Base-by-base conservation (phyloP, 2,329 filamentous ascomycete species). In the Aspergillus oerlinghausenensis region DNA sequence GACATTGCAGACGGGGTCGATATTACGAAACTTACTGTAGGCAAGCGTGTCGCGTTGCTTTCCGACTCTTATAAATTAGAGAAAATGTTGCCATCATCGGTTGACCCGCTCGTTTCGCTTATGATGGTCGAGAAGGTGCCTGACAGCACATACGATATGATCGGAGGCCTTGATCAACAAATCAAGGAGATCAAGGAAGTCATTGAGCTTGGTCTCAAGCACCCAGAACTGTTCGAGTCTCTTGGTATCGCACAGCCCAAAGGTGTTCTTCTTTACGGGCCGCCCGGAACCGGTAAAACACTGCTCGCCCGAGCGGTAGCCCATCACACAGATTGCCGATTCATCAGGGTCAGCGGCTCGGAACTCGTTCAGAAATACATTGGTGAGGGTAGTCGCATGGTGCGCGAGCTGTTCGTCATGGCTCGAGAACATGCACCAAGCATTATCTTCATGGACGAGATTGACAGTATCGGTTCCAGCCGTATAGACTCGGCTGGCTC, bases 121-220 rank as follows among this genome's bases (percentile, higher is more conserved):
- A 99, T 99, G 94, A 99, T 99, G 94, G 94, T 99, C 52, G 94
- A 99, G 75, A 99, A 99, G 83, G 94, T 99, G 17, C 94, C 94
- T 17, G 94, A 99, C 82, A 97, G 92, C 80, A 99, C 94, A 73
- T 99, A 99, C 82, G 94, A 99, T 79, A 99, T 99, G 94, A 99
- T 99, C 75, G 94, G 94, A 78, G 94, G 94, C 65, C 81, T 99
- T 60, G 94, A 99, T 74, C 93, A 99, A 75, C 94, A 99, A 75
- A 97, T 99, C 81, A 97, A 99, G 80, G 94, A 99, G 75, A 99
- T 99, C 82, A 99, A 99, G 80, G 94, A 99, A 79, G 94, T 99
- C 68, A 97, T 99, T 74, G 94, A 99, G 80, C 88, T 99, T 48
- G 94, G 94, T 64, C 85, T 99, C 61, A 97, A 97, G 81, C 94